A percentile compares a stretch with the other conserved stretches of the same genome.
These are phyloP conservation scores for Malassezia yamatoensis DNA, from an alignment of 1,284 basidiomycete species.

Conservation along the genomic window DNA sequence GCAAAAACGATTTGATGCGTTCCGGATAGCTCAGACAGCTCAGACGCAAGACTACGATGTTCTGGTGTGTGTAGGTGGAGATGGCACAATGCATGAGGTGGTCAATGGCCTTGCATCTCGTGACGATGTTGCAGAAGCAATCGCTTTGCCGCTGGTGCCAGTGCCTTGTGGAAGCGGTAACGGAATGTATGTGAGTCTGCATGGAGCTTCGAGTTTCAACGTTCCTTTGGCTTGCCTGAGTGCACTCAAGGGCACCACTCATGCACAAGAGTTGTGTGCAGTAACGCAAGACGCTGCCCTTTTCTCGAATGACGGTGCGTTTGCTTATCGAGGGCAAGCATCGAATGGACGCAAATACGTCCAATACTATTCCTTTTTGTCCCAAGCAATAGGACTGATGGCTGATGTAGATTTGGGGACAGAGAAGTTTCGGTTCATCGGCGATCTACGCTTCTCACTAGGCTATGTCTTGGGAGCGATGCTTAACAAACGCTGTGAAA, in stretches of 20 bases:
- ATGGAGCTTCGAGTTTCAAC: slow-evolving; percentile 48
- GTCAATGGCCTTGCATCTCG: slow-evolving; percentile 78
- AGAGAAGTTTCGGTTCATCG: slow-evolving; percentile 81
- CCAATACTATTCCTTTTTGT: slow-evolving; percentile 71
- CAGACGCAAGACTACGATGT: slow-evolving; percentile 57
- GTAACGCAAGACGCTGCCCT: slow-evolving; percentile 57
- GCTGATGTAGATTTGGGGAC: slow-evolving; percentile 69
- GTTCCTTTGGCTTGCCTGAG: slow-evolving; percentile 62
- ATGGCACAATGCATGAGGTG: slow-evolving; percentile 82
- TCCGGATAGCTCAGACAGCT: slow-evolving; percentile 59
- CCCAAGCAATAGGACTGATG: slow-evolving; percentile 77
- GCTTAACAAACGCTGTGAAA: slow-evolving; percentile 29
- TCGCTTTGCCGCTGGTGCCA: slow-evolving; percentile 66
- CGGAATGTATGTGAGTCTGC: slow-evolving; percentile 63
- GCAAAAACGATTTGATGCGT: slow-evolving; percentile 58
- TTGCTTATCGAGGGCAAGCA: slow-evolving; percentile 1
- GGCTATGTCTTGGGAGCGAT: slow-evolving; percentile 59
- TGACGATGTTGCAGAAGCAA: slow-evolving; percentile 59
- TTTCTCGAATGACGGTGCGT: slow-evolving; percentile 10
- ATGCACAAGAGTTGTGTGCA: slow-evolving; percentile 72
- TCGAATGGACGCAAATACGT: slow-evolving; percentile 21
- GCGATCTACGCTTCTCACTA: slow-evolving; percentile 75
- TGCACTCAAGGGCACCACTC: slow-evolving; percentile 66
- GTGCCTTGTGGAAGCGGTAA: slow-evolving; percentile 83
- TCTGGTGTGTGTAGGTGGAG: slow-evolving; percentile 73